Conservation (phyloP, 192 early-diverging fungal species). For the Backusella liffmaniae region DNA sequence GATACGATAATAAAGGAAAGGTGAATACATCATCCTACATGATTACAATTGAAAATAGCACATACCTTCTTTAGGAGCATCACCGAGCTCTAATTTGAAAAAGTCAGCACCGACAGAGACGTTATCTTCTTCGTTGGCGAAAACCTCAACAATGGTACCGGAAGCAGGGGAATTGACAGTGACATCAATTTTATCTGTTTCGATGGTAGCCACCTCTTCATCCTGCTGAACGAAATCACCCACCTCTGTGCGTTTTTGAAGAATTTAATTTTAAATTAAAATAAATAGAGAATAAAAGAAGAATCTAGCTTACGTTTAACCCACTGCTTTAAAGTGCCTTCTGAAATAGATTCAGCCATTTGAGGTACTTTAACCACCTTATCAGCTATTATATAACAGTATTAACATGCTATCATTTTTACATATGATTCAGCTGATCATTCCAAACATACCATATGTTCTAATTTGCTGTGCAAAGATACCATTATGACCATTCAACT, state of each 20-base stretch:
- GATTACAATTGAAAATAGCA: neutral
- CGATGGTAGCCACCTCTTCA: conserved; percentile 95
- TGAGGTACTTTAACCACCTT: conserved; percentile 93
- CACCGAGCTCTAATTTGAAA: conserved; percentile 85
- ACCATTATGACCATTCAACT: neutral
- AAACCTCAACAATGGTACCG: conserved; percentile 68
- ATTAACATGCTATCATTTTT: neutral
- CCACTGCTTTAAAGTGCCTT: conserved; percentile 96
- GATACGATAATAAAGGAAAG: neutral
- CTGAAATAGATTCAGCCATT: conserved; percentile 98
- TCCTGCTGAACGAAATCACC: conserved; percentile 95
- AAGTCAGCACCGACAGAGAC: conserved; percentile 73
- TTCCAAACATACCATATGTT: conserved; percentile 18
- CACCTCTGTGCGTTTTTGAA: conserved; percentile 58
- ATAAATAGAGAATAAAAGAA: neutral
- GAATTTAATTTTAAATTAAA: conserved; percentile 2
- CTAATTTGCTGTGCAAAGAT: conserved; percentile 12
- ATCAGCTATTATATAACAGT: conserved; percentile 50
- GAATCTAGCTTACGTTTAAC: conserved; percentile 75
- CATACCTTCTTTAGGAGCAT: conserved; percentile 62
- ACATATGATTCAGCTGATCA: neutral
- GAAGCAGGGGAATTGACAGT: conserved; percentile 93
- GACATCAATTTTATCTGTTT: conserved; percentile 99
- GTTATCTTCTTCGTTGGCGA: conserved; percentile 36
- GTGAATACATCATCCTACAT: neutral